Evolutionary conservation across 2,329 filamentous ascomycete species (phyloP), one percentile per base, ranked within the genome.

Genomic region (Cucurbitaria berberidis): DNA sequence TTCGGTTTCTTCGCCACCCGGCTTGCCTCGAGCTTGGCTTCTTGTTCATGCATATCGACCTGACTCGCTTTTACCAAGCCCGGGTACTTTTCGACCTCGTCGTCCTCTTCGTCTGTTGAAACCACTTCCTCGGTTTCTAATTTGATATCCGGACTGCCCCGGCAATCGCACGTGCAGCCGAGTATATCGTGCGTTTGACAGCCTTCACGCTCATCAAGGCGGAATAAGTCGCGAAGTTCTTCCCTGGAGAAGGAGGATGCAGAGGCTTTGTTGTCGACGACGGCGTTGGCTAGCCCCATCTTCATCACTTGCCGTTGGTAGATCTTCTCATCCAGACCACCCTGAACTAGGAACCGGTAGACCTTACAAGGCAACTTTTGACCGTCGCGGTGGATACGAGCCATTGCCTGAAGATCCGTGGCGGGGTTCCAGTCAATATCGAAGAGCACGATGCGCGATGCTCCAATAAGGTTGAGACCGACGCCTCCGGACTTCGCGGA

Each of bases 381-480:
- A 0, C 88, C 88, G 62, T 90, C 87, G 43, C 88, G 82, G 67
- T 90, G 87, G 41, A 90, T 88, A 13, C 88, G 84, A 11, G 87
- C 88, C 86, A 90, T 90, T 7, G 88, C 88, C 69, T 91, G 88
- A 18, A 88, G 76, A 63, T 91, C 88, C 0, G 86, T 89, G 0
- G 87, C 86, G 1, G 88, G 88, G 63, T 91, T 91, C 88, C 88
- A 91, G 73, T 90, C 88, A 8, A 89, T 83, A 62, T 91, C 88
- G 62, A 89, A 90, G 1, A 91, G 82, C 5, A 90, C 77, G 2
- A 91, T 81, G 19, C 88, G 82, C 27, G 85, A 88, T 5, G 87
- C 88, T 9, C 88, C 88, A 44, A 88, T 86, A 4, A 91, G 79
- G 63, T 90, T 90, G 40, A 91, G 77, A 1, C 88, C 88, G 1